Conservation (phyloP, 2,329 filamentous ascomycete species). For the Curvularia sp. region DNA sequence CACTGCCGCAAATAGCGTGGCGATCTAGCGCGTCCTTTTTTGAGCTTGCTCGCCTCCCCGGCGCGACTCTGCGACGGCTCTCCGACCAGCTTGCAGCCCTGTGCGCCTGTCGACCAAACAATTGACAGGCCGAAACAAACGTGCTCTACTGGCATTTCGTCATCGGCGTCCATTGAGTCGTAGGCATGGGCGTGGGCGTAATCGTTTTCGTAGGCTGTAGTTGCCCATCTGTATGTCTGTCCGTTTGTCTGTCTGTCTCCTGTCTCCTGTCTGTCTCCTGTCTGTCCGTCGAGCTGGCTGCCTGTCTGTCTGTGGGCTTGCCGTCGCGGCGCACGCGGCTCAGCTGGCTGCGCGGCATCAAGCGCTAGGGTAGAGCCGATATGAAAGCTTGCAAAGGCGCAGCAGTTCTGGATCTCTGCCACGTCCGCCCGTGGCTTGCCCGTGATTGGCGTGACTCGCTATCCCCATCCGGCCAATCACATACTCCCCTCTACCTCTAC, state of each 20-base stretch:
- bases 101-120: not conserved
- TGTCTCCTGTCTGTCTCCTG: not conserved
- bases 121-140: not conserved
- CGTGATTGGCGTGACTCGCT: constrained; percentile 16
- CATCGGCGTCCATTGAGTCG: not conserved
- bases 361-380: constrained; percentile 22
- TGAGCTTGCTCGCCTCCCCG: constrained; percentile 11
- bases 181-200: no score
- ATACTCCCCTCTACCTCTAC: not conserved
- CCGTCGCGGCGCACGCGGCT: constrained; percentile 1
- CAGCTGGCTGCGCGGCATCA: constrained; percentile 4
- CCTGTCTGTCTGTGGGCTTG: not conserved
- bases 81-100: not conserved
- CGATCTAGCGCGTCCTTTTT: constrained; percentile 20
- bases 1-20: constrained; percentile 22
- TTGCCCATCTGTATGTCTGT: not conserved
- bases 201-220: not conserved
- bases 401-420: constrained; percentile 18
- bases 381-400: constrained; percentile 21
- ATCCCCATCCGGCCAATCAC: constrained; percentile 2
- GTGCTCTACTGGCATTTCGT: not conserved
- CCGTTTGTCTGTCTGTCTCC: not conserved
- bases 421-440: constrained; percentile 16
- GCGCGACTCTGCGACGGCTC: constrained; percentile 3
- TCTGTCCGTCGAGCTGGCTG: not conserved